Evolutionary conservation across 495 filamentous ascomycete genomes (phyloP).

Genomic region (Penicillium chermesinum): DNA sequence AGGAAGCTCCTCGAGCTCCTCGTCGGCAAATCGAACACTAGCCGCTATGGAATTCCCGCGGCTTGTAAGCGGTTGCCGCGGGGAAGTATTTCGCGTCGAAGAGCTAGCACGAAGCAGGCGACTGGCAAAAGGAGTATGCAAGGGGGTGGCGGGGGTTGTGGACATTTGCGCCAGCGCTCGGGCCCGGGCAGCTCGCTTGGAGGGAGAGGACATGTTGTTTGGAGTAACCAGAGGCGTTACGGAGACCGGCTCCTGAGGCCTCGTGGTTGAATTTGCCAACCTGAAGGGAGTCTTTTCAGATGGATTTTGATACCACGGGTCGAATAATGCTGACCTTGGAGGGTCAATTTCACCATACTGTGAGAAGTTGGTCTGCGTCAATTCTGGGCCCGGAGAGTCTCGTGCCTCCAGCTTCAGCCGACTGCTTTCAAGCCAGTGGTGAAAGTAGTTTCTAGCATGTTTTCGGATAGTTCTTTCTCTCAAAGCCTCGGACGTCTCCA

Average conservation of each 20-base stretch:
- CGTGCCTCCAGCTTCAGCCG: constrained; percentile 33
- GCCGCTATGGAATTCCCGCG: constrained; percentile 34
- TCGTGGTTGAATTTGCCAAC: constrained; percentile 36
- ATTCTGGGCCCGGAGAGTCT: constrained; percentile 32
- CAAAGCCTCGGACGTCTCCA: constrained; percentile 49
- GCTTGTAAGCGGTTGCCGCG: constrained; percentile 25
- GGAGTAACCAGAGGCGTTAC: constrained; percentile 46
- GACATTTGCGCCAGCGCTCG: constrained; percentile 46
- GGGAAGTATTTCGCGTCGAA: constrained; percentile 24
- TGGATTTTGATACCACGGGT: constrained; percentile 34
- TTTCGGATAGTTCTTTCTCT: constrained; percentile 52
- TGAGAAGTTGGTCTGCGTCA: constrained; percentile 26
- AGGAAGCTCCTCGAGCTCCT: constrained; percentile 31
- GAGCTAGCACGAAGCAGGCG: constrained; percentile 36
- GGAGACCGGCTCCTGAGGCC: constrained; percentile 27
- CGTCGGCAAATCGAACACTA: constrained; percentile 42
- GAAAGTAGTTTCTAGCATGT: constrained; percentile 52
- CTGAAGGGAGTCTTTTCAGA: constrained; percentile 49
- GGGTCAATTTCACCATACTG: constrained; percentile 22
- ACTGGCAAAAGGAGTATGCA: constrained; percentile 44
- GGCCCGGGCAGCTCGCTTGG: constrained; percentile 50
- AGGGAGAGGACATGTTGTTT: constrained; percentile 53
- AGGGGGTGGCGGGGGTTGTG: constrained; percentile 47
- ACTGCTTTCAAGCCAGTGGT: constrained; percentile 52
- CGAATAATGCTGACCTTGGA: constrained; percentile 36